These are phyloP conservation scores for Mycena citricolor DNA, from an alignment of 1,284 basidiomycete genomes.

Conservation along the genomic window DNA sequence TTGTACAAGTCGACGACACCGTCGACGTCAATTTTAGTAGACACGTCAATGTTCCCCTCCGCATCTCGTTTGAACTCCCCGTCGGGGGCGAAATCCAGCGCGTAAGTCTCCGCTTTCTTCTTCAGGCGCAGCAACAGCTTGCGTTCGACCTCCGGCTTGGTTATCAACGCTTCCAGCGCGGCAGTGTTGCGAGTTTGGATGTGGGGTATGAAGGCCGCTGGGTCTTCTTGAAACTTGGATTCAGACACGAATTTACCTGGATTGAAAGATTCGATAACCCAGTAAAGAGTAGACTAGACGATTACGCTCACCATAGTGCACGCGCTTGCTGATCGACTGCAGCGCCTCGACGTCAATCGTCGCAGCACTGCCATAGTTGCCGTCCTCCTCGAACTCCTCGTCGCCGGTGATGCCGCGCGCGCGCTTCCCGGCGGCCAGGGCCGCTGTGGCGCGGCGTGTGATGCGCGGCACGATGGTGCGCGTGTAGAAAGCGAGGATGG, in stretches of 20 bases:
- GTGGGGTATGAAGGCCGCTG: slow-evolving; percentile 88
- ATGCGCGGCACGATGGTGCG: slow-evolving; percentile 81
- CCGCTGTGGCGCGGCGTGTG: slow-evolving; percentile 65
- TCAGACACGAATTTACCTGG: slow-evolving; percentile 98
- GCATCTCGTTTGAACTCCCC: slow-evolving; percentile 48
- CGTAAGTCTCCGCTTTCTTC: slow-evolving; percentile 93
- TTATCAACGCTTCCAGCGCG: slow-evolving; percentile 84
- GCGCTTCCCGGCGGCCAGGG: slow-evolving; percentile 61
- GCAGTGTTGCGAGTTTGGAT: slow-evolving; percentile 77
- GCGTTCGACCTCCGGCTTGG: slow-evolving; percentile 93
- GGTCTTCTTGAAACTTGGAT: slow-evolving; percentile 87
- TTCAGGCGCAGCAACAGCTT: slow-evolving; percentile 83
- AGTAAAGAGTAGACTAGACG: slow-evolving; percentile 2
- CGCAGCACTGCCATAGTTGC: slow-evolving; percentile 96
- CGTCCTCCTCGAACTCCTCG: slow-evolving; percentile 80
- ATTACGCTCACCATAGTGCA: slow-evolving; percentile 84
- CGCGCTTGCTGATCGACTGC: slow-evolving; percentile 91
- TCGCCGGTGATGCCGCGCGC: slow-evolving; percentile 64
- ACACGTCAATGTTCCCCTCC: slow-evolving; percentile 28
- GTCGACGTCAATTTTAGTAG: slow-evolving; percentile 86
- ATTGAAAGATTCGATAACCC: background rate
- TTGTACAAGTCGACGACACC: slow-evolving; percentile 92
- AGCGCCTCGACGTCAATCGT: slow-evolving; percentile 94
- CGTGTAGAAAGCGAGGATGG: slow-evolving; percentile 90
- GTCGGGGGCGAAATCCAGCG: slow-evolving; percentile 82